Conservation (phyloP, 2,329 filamentous ascomycete genomes). For the Aspergillus viridinutans region DNA sequence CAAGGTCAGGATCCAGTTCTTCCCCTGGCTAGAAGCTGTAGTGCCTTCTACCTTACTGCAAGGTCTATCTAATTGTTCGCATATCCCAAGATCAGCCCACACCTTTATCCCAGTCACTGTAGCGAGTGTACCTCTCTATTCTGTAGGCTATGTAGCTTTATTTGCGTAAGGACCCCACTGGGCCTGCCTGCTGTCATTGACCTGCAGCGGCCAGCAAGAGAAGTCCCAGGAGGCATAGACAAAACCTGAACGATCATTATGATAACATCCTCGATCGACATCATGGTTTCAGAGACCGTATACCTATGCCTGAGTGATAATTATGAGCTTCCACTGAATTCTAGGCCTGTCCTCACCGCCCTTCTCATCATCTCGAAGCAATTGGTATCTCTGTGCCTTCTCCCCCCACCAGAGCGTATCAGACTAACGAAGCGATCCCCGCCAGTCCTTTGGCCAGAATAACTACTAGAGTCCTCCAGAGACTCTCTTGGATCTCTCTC, state of each 20-base stretch:
- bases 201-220: no score
- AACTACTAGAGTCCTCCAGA: background rate
- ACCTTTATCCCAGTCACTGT: background rate
- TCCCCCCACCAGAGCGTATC: background rate
- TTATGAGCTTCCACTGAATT: constrained; percentile 4
- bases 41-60: background rate
- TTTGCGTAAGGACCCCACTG: background rate
- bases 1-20: background rate
- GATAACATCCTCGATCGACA: background rate
- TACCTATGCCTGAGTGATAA: background rate
- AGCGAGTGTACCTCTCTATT: background rate
- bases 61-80: background rate
- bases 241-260: background rate
- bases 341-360: background rate
- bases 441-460: background rate
- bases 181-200: background rate
- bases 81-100: background rate
- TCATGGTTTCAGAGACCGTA: background rate
- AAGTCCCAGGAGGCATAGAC: background rate
- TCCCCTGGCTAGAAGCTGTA: background rate
- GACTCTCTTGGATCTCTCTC: background rate
- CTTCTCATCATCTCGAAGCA: constrained; percentile 2
- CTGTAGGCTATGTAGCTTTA: background rate
- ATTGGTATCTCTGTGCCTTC: constrained; percentile 1
- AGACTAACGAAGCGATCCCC: background rate